Base-by-base conservation (phyloP, 179 eudicot species). In the Carnegiea gigantea region DNA sequence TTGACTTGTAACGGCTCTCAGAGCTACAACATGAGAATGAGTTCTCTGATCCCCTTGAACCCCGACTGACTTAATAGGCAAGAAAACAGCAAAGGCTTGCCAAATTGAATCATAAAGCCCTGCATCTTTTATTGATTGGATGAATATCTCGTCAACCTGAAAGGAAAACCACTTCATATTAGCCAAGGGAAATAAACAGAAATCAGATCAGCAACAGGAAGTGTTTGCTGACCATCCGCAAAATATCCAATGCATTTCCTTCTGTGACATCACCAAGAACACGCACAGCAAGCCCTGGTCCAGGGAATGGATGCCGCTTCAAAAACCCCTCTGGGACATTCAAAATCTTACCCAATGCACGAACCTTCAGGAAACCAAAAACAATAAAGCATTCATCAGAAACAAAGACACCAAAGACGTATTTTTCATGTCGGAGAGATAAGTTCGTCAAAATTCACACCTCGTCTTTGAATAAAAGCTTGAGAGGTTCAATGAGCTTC, bases 41-140 rank as follows among this genome's bases (percentile, higher is more conserved):
- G 97, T 94, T 87, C 99, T 91, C 82, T 92, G 96, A 88, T 95
- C 99, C 75, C 99, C 99, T 91, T 95, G 99, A 80, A 94, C 99
- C 30, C 99, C 99, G 62, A 94, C 98, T 49, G 98, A 88, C 80
- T 86, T 85, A 70, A 92, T 84, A 10, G 95, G 97, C 82, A 95
- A 85, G 89, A 94, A 92, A 48, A 95, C 99, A 57, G 95, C 98
- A 84, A 94, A 95, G 43, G 99, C 99, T 95, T 95, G 99, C 99
- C 99, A 95, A 75, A 95, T 95, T 1, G 85, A 77, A 81, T 95
- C 99, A 82, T 95, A 95, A 57, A 95, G 86, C 77, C 96, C 97
- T 33, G 95, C 98, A 81, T 92, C 98, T 84, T 88, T 92, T 48
- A 95, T 95, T 36, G 97, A 85, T 77, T 95, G 97, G 79, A 94